phyloP scores from a whole-genome alignment of 495 filamentous ascomycete species.

The Talaromyces stipitatus region DNA sequence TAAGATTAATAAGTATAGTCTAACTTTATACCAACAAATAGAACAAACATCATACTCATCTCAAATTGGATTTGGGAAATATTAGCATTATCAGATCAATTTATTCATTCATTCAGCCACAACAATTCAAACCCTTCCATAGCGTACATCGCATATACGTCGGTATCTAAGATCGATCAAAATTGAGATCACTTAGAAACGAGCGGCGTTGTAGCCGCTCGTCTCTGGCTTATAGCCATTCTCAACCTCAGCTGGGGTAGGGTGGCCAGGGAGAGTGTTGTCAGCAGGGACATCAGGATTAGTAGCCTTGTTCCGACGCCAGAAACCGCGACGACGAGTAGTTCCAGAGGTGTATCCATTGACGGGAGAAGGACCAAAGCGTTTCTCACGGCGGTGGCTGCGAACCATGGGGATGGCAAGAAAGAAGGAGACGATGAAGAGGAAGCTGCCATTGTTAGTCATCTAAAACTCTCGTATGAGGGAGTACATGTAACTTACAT shows the following conservation, averaged over 20 bases:
- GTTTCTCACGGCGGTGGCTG: conserved; percentile 69
- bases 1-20: no score
- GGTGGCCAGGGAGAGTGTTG: conserved; percentile 28
- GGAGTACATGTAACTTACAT: conserved; percentile 58
- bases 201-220: not conserved
- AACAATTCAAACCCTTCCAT: not conserved
- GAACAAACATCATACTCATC: no score
- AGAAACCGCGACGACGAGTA: conserved; percentile 40
- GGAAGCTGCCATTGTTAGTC: conserved; percentile 35
- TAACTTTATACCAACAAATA: no score
- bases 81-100: not conserved
- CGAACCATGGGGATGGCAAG: conserved; percentile 58
- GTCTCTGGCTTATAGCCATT: conserved; percentile 5
- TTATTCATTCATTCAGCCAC: not conserved
- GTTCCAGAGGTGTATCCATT: conserved; percentile 73
- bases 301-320: conserved; percentile 37
- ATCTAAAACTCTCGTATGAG: not conserved
- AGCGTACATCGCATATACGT: not conserved
- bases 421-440: conserved; percentile 59
- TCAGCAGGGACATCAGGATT: conserved; percentile 21
- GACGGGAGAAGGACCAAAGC: conserved; percentile 66
- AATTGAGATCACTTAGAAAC: not conserved
- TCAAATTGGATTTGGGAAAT: no score
- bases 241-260: conserved; percentile 32
- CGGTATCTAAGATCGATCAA: not conserved